Base-by-base conservation (phyloP, 208 protist species). In the Trypanosoma avium region DNA sequence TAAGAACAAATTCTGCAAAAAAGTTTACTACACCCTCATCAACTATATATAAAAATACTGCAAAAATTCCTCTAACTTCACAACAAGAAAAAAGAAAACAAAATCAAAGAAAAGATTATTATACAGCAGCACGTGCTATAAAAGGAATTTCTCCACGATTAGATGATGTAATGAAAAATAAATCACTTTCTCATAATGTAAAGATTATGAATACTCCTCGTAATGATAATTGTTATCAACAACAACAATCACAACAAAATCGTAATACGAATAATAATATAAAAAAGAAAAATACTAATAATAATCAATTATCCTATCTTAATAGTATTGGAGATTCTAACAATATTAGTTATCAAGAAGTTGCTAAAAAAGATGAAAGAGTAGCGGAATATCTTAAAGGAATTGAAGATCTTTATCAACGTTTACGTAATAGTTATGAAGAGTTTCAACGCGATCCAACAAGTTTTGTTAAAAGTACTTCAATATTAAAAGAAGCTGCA, bases 401-500 rank as follows among this genome's bases (percentile, higher is more conserved):
- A n/a, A 85, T 91, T 46, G 84, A 91, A 35, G 67, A 72, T 22
- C 75, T 91, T 15, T 87, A 87, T 50, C 67, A 70, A 10, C 71
- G 59, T 4, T 42, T 90, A 26, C 67, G 75, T 2, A 61, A 50
- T 17, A 77, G 72, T n/a, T 90, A 90, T 64, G 73, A 79, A 43
- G 71, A 67, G 12, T 66, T 88, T 59, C 56, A 58, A 36, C 56
- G 67, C 15, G 57, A 67, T 17, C 67, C 57, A 19, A 47, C 42
- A 19, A 55, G 29, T 30, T 73, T 62, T 62, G 10, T 73, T 3
- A 36, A 29, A n/a, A 67, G 56, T 27, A 27, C 19, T 35, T 55
- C 56, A 13, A 21, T 22, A 5, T 55, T 70, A n/a, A 61, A 63
- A 19, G 56, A 50, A 7, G 65, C 55, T 26, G 65, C 65, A 26